These are phyloP conservation scores for Diaporthe helianthi DNA, from an alignment of 2,329 filamentous ascomycete genomes.

Conservation along the genomic window DNA sequence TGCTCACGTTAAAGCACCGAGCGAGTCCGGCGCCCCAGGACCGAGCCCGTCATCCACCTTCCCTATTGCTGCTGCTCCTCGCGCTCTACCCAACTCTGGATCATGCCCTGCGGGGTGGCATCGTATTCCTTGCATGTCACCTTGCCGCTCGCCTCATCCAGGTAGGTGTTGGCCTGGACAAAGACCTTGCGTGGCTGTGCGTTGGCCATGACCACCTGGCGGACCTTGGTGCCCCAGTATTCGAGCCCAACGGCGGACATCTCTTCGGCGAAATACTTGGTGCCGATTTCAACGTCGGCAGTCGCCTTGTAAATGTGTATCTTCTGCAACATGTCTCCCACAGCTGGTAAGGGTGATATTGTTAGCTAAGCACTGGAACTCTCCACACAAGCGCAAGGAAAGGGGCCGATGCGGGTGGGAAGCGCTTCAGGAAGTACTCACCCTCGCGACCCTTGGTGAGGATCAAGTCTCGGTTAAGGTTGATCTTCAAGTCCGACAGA, in stretches of 20 bases:
- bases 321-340: conserved; percentile 88
- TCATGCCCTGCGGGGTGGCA: conserved; percentile 78
- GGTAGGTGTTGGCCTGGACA: conserved; percentile 88
- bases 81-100: conserved; percentile 80
- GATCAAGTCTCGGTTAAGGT: conserved; percentile 86
- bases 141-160: conserved; percentile 71
- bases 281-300: conserved; percentile 81
- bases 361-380: conserved; percentile 28
- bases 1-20: neutral
- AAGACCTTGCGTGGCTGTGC: conserved; percentile 90
- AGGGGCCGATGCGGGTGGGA: too few relatives aligned
- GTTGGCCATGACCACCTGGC: conserved; percentile 76
- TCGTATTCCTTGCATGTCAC: conserved; percentile 88
- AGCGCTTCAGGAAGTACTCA: conserved; percentile 41
- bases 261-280: conserved; percentile 74
- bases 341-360: conserved; percentile 57
- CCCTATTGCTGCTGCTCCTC: conserved; percentile 44
- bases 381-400: neutral
- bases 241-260: conserved; percentile 83
- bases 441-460: conserved; percentile 78
- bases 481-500: conserved; percentile 81
- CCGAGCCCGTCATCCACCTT: neutral
- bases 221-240: conserved; percentile 83
- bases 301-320: conserved; percentile 92
- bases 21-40: neutral